Base-by-base conservation (phyloP, 1,139 yeast genomes). In the Yamadazyma atmosphaerica region DNA sequence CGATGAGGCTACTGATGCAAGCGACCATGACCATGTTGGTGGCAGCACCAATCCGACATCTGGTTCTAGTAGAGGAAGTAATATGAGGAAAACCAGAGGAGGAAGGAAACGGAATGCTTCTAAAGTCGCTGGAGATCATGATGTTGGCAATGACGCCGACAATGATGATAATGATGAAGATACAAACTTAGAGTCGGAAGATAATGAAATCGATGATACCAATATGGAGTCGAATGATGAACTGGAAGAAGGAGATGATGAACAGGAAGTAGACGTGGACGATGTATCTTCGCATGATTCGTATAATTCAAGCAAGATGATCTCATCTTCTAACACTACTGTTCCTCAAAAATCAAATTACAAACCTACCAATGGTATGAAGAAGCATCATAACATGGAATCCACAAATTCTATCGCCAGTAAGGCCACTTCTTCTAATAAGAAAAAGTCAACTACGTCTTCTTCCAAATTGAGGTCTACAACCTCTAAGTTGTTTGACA, bases 401-500 rank as follows among this genome's bases (percentile, higher is more conserved):
- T 30, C 25, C 14, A 18, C 42, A 6, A 44, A 37, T 35, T 57
- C 68, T 4, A 39, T 56, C 3, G 50, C 60, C 2, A 60, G 63
- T 35, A 65, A 57, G 41, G 47, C 45, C 27, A 48, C 61, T 3
- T 46, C 59, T 2, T 28, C 31, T 9, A 59, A 55, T 40, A 62
- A 59, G 38, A 53, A 58, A 42, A 60, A 60, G 37, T 52, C 69
- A 1, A 58, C 69, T 4, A 56, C 61, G 4, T 42, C 63, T 0
- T 65, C 69, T 52, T 58, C 77, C 1, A 71, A 69, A 39, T 59
- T 73, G 24, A 59, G 90, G 35, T 82, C 88, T 2, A 82, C 88
- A 1, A 83, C 89, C 0, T 82, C 88, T 1, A 79, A 81, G 43
- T 60, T 83, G 5, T 83, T 83, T 57, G 89, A 84, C 50, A 77